phyloP scores from a whole-genome alignment of 179 eudicot species.

The Beta lomatogona region DNA sequence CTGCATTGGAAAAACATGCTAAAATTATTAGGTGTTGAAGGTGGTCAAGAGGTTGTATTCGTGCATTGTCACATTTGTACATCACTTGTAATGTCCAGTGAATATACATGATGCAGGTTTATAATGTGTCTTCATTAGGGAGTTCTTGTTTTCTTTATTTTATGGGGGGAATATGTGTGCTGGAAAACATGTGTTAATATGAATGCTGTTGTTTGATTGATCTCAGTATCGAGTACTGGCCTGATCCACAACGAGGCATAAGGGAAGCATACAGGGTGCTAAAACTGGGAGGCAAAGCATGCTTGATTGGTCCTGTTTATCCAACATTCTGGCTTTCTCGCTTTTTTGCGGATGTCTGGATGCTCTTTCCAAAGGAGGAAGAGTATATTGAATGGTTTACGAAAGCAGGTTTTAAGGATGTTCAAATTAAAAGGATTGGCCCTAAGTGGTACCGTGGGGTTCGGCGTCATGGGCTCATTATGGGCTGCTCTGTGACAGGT shows the following conservation, averaged over 20 bases:
- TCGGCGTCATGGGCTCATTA: constrained; percentile 86
- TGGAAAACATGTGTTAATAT: constrained; percentile 9
- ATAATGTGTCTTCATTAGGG: neutral
- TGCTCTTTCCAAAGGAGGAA: constrained; percentile 95
- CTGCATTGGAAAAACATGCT: neutral
- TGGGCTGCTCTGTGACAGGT: constrained; percentile 93
- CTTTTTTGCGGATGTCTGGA: constrained; percentile 91
- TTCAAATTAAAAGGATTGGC: constrained; percentile 78
- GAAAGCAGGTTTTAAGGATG: constrained; percentile 84
- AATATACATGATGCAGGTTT: neutral
- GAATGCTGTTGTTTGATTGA: constrained; percentile 8
- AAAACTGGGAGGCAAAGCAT: constrained; percentile 82
- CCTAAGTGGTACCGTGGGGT: constrained; percentile 95
- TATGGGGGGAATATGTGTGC: too few relatives aligned
- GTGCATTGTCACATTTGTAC: neutral
- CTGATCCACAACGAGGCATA: constrained; percentile 93
- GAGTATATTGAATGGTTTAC: constrained; percentile 87
- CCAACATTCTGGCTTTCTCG: constrained; percentile 88
- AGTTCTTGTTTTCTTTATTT: too few relatives aligned
- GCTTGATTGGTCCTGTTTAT: constrained; percentile 83
- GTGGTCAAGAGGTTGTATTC: neutral
- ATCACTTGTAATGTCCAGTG: neutral
- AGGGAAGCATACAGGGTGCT: constrained; percentile 92
- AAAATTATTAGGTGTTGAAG: neutral
- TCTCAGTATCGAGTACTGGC: constrained; percentile 90